phyloP scores from a whole-genome alignment of 1,284 basidiomycete genomes.

The Irpex lacteus region DNA sequence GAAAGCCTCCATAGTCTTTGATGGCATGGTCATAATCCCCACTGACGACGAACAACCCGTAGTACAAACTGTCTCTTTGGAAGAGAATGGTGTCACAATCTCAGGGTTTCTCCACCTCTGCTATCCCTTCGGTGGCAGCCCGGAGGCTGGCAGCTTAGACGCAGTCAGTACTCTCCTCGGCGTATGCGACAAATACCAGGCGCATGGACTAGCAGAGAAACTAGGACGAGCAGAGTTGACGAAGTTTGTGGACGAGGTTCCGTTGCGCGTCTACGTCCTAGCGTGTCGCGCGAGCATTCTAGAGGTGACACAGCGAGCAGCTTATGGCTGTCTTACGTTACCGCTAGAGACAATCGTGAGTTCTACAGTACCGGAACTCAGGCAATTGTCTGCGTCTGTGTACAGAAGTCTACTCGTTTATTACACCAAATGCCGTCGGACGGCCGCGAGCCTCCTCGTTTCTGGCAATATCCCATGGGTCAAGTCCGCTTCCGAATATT shows the following conservation, averaged over 20 bases:
- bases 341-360: not conserved
- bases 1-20: too few species aligned
- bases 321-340: not conserved
- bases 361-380: not conserved
- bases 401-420: not conserved
- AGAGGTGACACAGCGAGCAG: constrained; percentile 6
- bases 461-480: too few species aligned
- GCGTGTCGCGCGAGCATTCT: constrained; percentile 2
- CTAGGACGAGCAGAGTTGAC: not conserved
- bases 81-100: constrained; percentile 14
- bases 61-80: constrained; percentile 11
- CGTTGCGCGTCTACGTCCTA: constrained; percentile 8
- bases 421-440: too few species aligned
- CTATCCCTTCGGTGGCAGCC: constrained; percentile 15
- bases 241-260: not conserved
- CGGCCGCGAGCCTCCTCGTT: too few species aligned
- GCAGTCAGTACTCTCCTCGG: constrained; percentile 12
- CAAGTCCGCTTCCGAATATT: too few species aligned
- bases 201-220: constrained; percentile 4
- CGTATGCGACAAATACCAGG: constrained; percentile 17
- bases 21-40: too few species aligned
- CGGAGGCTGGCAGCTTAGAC: constrained; percentile 7
- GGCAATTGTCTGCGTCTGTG: not conserved
- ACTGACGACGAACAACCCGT: not conserved
- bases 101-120: constrained; percentile 11